Conservation (phyloP, 2,329 filamentous ascomycete species). For the Beauveria scarabaeidicola region DNA sequence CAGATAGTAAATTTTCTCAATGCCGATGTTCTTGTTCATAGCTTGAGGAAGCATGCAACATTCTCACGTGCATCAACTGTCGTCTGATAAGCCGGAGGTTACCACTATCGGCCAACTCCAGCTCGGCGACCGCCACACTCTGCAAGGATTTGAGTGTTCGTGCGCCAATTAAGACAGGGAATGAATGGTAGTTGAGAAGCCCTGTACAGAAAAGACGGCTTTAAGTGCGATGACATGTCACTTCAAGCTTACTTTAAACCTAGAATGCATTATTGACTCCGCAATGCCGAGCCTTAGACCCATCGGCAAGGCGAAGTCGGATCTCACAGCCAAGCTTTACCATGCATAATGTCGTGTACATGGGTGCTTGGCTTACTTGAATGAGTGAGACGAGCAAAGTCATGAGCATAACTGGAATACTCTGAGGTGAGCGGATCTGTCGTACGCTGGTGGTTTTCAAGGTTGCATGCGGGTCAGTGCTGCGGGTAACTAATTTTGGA, state of each 20-base stretch:
- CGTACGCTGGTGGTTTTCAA: too few relatives aligned
- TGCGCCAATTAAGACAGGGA: not conserved
- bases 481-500: too few relatives aligned
- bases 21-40: too few relatives aligned
- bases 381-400: too few relatives aligned
- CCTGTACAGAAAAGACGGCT: not conserved
- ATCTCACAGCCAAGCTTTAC: not conserved
- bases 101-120: not conserved
- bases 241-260: not conserved
- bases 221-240: not conserved
- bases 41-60: too few relatives aligned
- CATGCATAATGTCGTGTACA: not conserved
- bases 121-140: slow-evolving; percentile 35
- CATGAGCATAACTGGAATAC: not conserved
- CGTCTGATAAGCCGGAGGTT: slow-evolving; percentile 1
- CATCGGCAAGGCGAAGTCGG: not conserved
- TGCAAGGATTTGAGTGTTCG: slow-evolving; percentile 32
- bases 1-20: not conserved
- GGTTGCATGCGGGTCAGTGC: too few relatives aligned
- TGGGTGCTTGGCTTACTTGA: too few relatives aligned
- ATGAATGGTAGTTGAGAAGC: not conserved
- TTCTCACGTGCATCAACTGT: not conserved
- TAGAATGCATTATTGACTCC: not conserved
- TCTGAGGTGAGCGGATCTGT: not conserved
- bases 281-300: not conserved